phyloP scores from a whole-genome alignment of 2,329 filamentous ascomycete genomes.

The Aspergillus proliferans region DNA sequence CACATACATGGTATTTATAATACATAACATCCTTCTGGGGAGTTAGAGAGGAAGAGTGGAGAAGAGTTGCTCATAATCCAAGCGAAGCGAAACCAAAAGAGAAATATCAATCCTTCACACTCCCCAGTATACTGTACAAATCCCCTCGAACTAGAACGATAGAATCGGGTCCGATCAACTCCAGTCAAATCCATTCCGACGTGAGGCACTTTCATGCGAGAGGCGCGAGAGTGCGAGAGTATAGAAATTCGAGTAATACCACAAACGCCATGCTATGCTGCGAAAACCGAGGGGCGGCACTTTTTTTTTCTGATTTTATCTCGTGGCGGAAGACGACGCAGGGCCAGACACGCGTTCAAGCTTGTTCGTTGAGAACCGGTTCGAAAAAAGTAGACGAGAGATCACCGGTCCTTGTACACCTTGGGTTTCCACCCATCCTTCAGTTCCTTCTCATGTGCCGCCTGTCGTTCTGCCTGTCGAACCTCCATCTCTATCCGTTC shows the following conservation, averaged over 20 bases:
- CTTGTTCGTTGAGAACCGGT: neutral
- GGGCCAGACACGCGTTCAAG: neutral
- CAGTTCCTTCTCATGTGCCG: constrained; percentile 68
- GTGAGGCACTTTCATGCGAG: neutral
- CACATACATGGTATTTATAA: constrained; percentile 6
- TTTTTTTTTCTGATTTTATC: neutral
- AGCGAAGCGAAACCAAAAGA: constrained; percentile 5
- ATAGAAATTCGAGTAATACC: constrained; percentile 14
- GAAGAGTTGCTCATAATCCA: constrained; percentile 9
- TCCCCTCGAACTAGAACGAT: neutral
- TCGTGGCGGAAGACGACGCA: constrained; percentile 3
- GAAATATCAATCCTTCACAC: neutral
- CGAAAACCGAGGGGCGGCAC: constrained; percentile 18
- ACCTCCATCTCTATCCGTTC: constrained; percentile 89
- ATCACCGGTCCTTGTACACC: constrained; percentile 77
- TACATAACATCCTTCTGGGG: constrained; percentile 11
- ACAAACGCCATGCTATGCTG: constrained; percentile 39
- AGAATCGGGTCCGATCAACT: neutral
- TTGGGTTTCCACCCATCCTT: constrained; percentile 91
- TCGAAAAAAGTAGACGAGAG: neutral
- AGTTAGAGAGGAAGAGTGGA: constrained; percentile 12
- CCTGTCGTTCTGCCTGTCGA: constrained; percentile 62
- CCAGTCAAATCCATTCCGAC: neutral
- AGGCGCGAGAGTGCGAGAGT: neutral
- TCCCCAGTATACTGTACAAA: constrained; percentile 1